phyloP scores from a whole-genome alignment of 306 rosid species.

The Gastrolobium villosum region DNA sequence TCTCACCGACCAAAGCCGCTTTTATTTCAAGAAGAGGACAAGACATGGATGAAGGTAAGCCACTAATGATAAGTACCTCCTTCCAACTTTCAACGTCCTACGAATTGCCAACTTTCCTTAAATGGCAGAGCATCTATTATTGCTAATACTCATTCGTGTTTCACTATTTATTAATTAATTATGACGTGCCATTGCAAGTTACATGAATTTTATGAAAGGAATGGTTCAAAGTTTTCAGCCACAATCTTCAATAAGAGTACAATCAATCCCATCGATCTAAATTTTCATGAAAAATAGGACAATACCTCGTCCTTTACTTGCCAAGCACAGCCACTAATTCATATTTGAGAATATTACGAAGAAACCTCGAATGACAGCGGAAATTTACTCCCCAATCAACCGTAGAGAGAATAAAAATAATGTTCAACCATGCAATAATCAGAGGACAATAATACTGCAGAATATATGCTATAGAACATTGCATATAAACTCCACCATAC shows the following conservation, averaged over 20 bases:
- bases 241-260: not conserved
- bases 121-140: not conserved
- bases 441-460: slow-evolving; percentile 18
- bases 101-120: slow-evolving; percentile 34
- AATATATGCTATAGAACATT: slow-evolving; percentile 42
- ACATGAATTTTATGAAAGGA: slow-evolving; percentile 5
- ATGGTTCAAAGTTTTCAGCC: slow-evolving; percentile 24
- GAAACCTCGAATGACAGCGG: slow-evolving; percentile 21
- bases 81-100: slow-evolving; percentile 21
- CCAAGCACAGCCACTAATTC: slow-evolving; percentile 33
- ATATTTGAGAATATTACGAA: slow-evolving; percentile 30
- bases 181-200: slow-evolving; percentile 29
- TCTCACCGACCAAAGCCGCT: not conserved
- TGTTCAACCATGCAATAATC: slow-evolving; percentile 24
- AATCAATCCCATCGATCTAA: slow-evolving; percentile 8
- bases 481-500: slow-evolving; percentile 1
- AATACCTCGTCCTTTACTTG: not conserved
- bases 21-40: slow-evolving; percentile 3
- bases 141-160: not conserved
- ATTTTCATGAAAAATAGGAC: not conserved
- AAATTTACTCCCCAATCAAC: slow-evolving; percentile 16
- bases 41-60: not conserved
- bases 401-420: not conserved
- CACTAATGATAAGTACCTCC: not conserved
- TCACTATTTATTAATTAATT: not conserved